A percentile compares a stretch with the other conserved stretches of the same genome.
Evolutionary conservation across 345 rosid genomes (phyloP).

Genomic region (Erodium maritimum): DNA sequence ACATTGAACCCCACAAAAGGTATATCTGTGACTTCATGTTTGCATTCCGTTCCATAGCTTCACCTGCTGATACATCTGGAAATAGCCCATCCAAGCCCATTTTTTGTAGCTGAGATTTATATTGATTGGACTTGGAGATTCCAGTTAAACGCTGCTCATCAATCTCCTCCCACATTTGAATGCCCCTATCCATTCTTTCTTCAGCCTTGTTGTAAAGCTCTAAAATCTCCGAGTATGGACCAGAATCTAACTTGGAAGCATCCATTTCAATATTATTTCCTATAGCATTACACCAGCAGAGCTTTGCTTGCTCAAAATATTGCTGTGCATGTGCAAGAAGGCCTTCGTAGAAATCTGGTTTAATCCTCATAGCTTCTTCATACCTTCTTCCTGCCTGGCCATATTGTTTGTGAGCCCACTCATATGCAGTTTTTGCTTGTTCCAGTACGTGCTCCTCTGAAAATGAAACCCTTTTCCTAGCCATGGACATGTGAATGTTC

Average conservation of each 20-base stretch:
- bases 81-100: conserved; percentile 52
- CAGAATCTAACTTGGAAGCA: conserved; percentile 14
- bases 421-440: conserved; percentile 44
- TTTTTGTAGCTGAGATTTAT: conserved; percentile 50
- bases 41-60: conserved; percentile 61
- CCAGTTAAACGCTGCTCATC: conserved; percentile 83
- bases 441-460: conserved; percentile 63
- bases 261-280: conserved; percentile 56
- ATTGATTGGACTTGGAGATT: conserved; percentile 59
- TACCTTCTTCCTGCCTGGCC: conserved; percentile 60
- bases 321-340: conserved; percentile 92
- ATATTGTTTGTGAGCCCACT: conserved; percentile 73
- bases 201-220: conserved; percentile 92
- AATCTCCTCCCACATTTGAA: conserved; percentile 97
- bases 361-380: conserved; percentile 62
- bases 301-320: conserved; percentile 94
- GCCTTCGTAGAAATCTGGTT: conserved; percentile 87
- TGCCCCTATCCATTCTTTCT: conserved; percentile 90
- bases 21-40: conserved; percentile 87
- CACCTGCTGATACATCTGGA: conserved; percentile 57
- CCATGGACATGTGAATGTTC: conserved; percentile 80
- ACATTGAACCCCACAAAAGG: conserved; percentile 89
- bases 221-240: conserved; percentile 68
- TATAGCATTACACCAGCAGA: conserved; percentile 80
- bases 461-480: conserved; percentile 57